phyloP scores from a whole-genome alignment of 768 basidiomycete genomes.

The Serendipita sp. region DNA sequence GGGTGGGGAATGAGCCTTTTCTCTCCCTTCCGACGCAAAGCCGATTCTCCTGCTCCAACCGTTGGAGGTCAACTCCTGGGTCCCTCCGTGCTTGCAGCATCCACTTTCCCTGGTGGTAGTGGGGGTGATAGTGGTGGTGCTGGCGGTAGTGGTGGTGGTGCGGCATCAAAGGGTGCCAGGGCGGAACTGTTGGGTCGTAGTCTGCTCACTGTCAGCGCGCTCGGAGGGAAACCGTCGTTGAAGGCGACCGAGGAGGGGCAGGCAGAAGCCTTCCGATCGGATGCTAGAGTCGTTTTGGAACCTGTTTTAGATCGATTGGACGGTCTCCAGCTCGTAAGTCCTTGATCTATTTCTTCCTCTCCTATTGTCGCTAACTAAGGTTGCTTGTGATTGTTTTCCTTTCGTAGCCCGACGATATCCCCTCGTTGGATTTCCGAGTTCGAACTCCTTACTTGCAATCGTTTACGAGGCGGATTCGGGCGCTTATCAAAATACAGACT shows the following conservation, averaged over 20 bases:
- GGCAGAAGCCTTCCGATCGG: conserved; percentile 38
- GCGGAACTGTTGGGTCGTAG: not conserved
- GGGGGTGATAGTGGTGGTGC: no score
- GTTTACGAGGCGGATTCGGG: conserved; percentile 13
- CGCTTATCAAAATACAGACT: not conserved
- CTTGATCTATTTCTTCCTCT: not conserved
- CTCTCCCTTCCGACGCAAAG: conserved; percentile 1
- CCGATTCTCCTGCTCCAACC: not conserved
- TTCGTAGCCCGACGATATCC: conserved; percentile 16
- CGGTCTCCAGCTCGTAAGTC: conserved; percentile 32
- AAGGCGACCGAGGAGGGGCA: conserved; percentile 15
- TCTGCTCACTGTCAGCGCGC: conserved; percentile 1
- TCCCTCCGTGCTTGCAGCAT: conserved; percentile 5
- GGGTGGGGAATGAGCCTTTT: conserved; percentile 3
- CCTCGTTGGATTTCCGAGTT: conserved; percentile 36
- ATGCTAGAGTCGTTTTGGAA: conserved; percentile 37
- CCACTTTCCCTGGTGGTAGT: not conserved
- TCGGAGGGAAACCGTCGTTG: not conserved
- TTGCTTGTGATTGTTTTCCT: no score
- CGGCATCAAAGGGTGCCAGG: not conserved
- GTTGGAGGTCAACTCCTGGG: conserved; percentile 8
- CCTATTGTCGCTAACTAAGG: not conserved
- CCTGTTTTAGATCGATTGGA: conserved; percentile 40
- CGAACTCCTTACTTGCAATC: conserved; percentile 46
- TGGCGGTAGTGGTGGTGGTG: not conserved